Percentiles rank a stretch among this genome's conserved stretches.
phyloP scores from a whole-genome alignment of 768 basidiomycete genomes.

The Lactarius psammicola region DNA sequence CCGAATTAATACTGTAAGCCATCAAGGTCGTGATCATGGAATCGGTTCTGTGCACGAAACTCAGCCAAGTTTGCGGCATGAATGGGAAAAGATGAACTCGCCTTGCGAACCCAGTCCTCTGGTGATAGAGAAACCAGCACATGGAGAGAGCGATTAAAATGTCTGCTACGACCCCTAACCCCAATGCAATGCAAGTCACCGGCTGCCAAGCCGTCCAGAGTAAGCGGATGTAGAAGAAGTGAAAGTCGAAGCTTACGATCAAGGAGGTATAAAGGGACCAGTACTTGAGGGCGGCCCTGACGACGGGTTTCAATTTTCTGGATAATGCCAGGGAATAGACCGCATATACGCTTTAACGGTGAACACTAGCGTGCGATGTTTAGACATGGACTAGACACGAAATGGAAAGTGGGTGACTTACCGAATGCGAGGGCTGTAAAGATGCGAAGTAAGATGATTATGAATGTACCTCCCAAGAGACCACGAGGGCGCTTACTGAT shows the following conservation, averaged over 20 bases:
- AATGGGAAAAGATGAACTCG: constrained; percentile 27
- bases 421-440: constrained; percentile 30
- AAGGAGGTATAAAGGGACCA: constrained; percentile 38
- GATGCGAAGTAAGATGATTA: neutral
- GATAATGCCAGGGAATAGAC: neutral
- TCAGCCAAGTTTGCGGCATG: neutral
- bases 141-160: constrained; percentile 49
- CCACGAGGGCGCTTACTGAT: constrained; percentile 40
- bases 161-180: constrained; percentile 47
- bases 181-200: constrained; percentile 48
- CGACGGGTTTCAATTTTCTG: constrained; percentile 17
- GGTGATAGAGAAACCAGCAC: constrained; percentile 46
- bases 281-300: constrained; percentile 34
- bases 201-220: constrained; percentile 35
- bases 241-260: constrained; percentile 31
- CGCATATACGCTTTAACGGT: constrained; percentile 45
- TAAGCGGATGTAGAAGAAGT: neutral
- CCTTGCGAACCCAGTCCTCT: constrained; percentile 48
- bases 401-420: constrained; percentile 23
- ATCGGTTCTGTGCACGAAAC: constrained; percentile 31
- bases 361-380: constrained; percentile 39
- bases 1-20: constrained; percentile 33
- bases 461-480: neutral
- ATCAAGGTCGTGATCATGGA: constrained; percentile 32
- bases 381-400: neutral